These are phyloP conservation scores for Alternaria novae-zelandiae DNA, from an alignment of 2,329 filamentous ascomycete genomes.

Conservation along the genomic window DNA sequence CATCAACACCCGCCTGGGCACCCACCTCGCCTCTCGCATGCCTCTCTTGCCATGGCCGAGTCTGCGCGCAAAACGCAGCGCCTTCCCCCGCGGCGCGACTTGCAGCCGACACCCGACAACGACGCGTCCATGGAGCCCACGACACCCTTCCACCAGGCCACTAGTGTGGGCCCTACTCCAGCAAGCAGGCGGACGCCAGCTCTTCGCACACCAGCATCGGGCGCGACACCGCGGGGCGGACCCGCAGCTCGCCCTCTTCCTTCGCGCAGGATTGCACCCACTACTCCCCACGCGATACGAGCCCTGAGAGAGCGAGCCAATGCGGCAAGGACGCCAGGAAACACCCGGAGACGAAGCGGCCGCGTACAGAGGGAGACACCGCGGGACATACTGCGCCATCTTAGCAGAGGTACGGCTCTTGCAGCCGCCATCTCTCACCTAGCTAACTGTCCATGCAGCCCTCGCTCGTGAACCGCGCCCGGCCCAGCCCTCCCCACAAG, in stretches of 20 bases:
- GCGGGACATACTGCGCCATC: constrained; percentile 59
- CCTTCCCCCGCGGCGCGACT: constrained; percentile 37
- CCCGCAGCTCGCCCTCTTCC: constrained; percentile 43
- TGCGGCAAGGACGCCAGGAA: constrained; percentile 58
- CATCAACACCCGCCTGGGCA: constrained; percentile 34
- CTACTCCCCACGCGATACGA: constrained; percentile 62
- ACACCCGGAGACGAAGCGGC: constrained; percentile 57
- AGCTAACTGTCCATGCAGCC: constrained; percentile 40
- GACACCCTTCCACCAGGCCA: constrained; percentile 46
- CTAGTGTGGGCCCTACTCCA: constrained; percentile 43
- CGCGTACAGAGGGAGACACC: constrained; percentile 61
- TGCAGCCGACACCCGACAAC: constrained; percentile 32
- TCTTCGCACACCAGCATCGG: constrained; percentile 45
- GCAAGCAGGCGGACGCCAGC: constrained; percentile 41
- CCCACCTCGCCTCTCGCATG: constrained; percentile 12
- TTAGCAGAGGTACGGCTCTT: constrained; percentile 56
- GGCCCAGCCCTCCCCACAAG: constrained; percentile 56
- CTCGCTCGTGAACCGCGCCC: constrained; percentile 57
- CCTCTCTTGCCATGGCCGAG: constrained; percentile 39
- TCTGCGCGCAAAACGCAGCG: constrained; percentile 47
- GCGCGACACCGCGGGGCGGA: constrained; percentile 43
- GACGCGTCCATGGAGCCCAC: constrained; percentile 25
- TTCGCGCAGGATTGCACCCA: constrained; percentile 51
- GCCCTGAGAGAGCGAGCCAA: constrained; percentile 60
- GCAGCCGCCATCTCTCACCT: not conserved